phyloP scores from a whole-genome alignment of 805 yeast species.

The Candida awuae region DNA sequence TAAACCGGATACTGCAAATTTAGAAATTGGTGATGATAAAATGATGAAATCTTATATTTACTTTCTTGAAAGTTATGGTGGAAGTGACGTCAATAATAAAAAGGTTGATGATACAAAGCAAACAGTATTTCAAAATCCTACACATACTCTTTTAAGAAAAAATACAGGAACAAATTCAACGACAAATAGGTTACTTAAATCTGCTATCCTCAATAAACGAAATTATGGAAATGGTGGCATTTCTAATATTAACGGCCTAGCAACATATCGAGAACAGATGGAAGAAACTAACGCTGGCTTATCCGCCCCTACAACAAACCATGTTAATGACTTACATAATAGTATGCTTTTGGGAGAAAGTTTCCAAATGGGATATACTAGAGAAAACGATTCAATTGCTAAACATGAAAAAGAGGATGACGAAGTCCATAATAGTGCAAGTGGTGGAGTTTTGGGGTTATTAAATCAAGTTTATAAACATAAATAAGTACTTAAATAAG shows the following conservation, averaged over 20 bases:
- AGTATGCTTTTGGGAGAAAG: constrained; percentile 37
- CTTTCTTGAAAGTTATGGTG: constrained; percentile 77
- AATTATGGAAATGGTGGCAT: constrained; percentile 8
- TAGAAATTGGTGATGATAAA: constrained; percentile 63
- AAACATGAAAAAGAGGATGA: constrained; percentile 20
- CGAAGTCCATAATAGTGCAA: constrained; percentile 15
- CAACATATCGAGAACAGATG: constrained; percentile 8
- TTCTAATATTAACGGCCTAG: neutral
- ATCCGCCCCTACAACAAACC: constrained; percentile 16
- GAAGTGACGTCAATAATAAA: constrained; percentile 24
- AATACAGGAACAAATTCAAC: constrained; percentile 3
- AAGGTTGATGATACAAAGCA: neutral
- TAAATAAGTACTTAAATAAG: constrained; percentile 15
- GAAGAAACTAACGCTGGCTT: constrained; percentile 28
- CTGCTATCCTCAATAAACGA: constrained; percentile 21
- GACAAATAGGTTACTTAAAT: constrained; percentile 15
- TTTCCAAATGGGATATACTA: constrained; percentile 31
- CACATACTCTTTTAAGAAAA: neutral
- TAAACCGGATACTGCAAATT: constrained; percentile 25
- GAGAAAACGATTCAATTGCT: constrained; percentile 8
- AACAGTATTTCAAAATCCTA: constrained; percentile 1
- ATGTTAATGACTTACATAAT: constrained; percentile 21
- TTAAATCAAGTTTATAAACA: constrained; percentile 71
- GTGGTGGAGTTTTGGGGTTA: constrained; percentile 39
- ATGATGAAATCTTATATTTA: constrained; percentile 88